Conservation (phyloP, 345 rosid genomes). For the Salix arbutifolia region DNA sequence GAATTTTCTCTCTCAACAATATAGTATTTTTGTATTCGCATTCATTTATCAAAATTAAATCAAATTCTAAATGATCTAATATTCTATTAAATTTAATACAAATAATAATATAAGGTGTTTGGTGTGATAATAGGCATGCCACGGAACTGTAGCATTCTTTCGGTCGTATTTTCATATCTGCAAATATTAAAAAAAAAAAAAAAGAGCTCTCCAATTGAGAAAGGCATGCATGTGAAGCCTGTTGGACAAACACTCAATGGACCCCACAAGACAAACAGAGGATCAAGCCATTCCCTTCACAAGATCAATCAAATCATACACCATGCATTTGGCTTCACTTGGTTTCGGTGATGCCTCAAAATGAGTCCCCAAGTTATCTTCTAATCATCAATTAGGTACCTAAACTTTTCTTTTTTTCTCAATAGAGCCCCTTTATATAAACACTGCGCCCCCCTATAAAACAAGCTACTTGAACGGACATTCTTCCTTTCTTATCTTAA, state of each 20-base stretch:
- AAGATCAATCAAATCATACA: neutral
- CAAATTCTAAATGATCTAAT: too few relatives aligned
- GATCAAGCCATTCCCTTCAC: neutral
- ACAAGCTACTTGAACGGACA: neutral
- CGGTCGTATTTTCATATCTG: too few relatives aligned
- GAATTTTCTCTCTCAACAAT: too few relatives aligned
- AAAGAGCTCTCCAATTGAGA: neutral
- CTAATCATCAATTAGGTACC: neutral
- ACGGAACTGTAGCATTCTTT: too few relatives aligned
- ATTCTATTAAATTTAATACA: too few relatives aligned
- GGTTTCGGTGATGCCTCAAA: neutral
- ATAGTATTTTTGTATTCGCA: too few relatives aligned
- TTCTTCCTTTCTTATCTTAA: neutral
- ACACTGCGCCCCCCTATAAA: neutral
- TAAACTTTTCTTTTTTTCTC: neutral
- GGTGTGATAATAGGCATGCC: too few relatives aligned
- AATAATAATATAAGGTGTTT: too few relatives aligned
- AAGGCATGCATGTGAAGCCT: constrained; percentile 25
- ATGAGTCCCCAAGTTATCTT: neutral
- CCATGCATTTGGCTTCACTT: neutral
- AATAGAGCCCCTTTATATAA: neutral
- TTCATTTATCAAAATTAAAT: too few relatives aligned
- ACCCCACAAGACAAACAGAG: neutral
- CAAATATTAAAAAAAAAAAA: too few relatives aligned
- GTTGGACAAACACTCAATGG: constrained; percentile 9